Evolutionary conservation across 176 grass and related monocot genomes (phyloP), one percentile per base, ranked within the genome.

Genomic region (Bonia amplexicaulis): DNA sequence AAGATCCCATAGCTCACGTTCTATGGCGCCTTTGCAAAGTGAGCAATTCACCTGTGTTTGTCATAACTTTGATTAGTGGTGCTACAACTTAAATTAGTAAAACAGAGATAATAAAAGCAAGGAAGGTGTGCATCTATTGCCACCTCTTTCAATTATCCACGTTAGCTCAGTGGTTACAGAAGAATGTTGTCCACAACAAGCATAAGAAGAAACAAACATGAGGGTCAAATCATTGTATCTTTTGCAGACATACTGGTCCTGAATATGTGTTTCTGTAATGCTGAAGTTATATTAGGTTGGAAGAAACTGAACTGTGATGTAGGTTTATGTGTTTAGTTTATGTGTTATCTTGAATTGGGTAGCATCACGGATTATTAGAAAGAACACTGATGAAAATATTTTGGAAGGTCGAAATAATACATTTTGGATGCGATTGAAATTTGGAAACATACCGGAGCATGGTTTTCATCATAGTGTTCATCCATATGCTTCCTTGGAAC

Each of bases 1-100:
- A 84, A 95, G 91, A 89, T 88, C 48, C 96, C 88, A 99, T 42
- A 85, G 16, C 66, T 93, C 91, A 59, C 92, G 85, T 25, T 96
- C 93, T 44, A 99, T 14, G 31, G 46, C 86, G 47, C 83, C 46
- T 47, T 85, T 74, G 88, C 96, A 99, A 52, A 93, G 91, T 25
- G 91, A 85, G 69, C 96, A 98, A 71, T 84, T 85, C 76, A 96
- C 62, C 96, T 98, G 78, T 85, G 23, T 42, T 39, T 17, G 60
- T 44, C 71, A 51, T 75, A 20, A 71, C 89, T 79, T 82, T 71
- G 20, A 71, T 91, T 79, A 85, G 63, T 70, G 82, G 7, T 29
- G 6, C 22, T 72, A 12, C 9, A 79, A 40, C 23, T 84, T 76
- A 85, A 33, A 46, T 25, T 35, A 46, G n/a, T 66, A 57, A 74